Evolutionary conservation across 352 stramenopile species (phyloP), one percentile per base, ranked within the genome.

Genomic region (Phytophthora cactorum): DNA sequence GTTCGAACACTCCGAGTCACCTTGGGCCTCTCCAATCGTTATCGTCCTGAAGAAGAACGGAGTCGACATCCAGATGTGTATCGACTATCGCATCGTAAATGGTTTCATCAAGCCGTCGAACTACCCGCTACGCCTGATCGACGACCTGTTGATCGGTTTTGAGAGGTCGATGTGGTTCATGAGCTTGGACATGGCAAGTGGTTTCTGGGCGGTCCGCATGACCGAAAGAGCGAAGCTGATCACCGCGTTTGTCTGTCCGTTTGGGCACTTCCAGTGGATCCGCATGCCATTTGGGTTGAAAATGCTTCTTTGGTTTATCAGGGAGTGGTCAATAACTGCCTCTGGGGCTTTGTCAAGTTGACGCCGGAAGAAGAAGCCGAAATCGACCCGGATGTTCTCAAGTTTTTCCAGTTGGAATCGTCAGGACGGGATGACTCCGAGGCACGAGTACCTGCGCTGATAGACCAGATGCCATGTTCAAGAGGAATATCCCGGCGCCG

Each of bases 121-220:
- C 12, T 45, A 45, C 12, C 39, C 14, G 39, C 4, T 45, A 11
- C 14, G 9, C 0, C 14, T 45, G 6, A 45, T 45, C 17, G 2
- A 45, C 4, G 14, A 45, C 39, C 39, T 45, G 1, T 11, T 45
- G 39, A 45, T 45, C 4, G 39, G 39, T 6, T 45, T 22, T 12
- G 39, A 45, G 39, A 22, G 9, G 11, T 9, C 39, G 5, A 5
- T 15, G 25, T 52, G 45, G 45, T 38, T 36, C 22, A 52, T 52
- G 45, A 34, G n/a, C 14, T n/a, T 51, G 9, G 44, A 51, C 28
- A 51, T 51, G 44, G 44, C 44, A 22, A 51, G 44, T 17, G 44
- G 44, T 17, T 51, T 51, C 10, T 51, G 44, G 44, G 44, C 45
- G 8, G n/a, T 52, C 11, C 5, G n/a, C 11, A 36, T 52, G 45